Evolutionary conservation across 1,139 yeast species (phyloP).

Genomic region (Yamadazyma oceani): DNA sequence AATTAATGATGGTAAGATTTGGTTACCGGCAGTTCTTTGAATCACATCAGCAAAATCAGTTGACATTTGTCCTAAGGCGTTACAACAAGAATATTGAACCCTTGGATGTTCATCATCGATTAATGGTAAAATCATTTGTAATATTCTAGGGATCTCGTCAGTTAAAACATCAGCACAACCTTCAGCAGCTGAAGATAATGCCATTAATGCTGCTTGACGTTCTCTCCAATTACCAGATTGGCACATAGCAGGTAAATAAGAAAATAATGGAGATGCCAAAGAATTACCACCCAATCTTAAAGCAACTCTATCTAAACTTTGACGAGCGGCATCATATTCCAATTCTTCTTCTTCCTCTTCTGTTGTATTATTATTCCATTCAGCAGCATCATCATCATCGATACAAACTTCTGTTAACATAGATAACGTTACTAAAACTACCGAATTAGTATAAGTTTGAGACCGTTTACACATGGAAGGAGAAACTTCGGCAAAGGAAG

Average conservation of each 20-base stretch:
- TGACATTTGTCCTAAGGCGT: slow-evolving; percentile 96
- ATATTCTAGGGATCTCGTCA: slow-evolving; percentile 73
- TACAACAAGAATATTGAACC: slow-evolving; percentile 96
- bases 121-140: slow-evolving; percentile 82
- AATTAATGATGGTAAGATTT: slow-evolving; percentile 84
- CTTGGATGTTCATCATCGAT: slow-evolving; percentile 84
- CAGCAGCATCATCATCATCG: slow-evolving; percentile 85
- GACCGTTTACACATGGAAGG: slow-evolving; percentile 93
- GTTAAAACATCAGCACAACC: slow-evolving; percentile 92
- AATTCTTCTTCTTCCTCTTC: slow-evolving; percentile 81
- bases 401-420: slow-evolving; percentile 93
- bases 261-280: slow-evolving; percentile 83
- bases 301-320: slow-evolving; percentile 86
- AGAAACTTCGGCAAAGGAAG: slow-evolving; percentile 88
- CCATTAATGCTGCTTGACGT: slow-evolving; percentile 97
- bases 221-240: slow-evolving; percentile 83
- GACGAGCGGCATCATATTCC: slow-evolving; percentile 90
- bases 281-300: slow-evolving; percentile 80
- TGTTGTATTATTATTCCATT: slow-evolving; percentile 81
- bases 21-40: slow-evolving; percentile 76
- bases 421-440: slow-evolving; percentile 72
- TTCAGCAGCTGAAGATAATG: slow-evolving; percentile 93
- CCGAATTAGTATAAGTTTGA: slow-evolving; percentile 64
- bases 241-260: slow-evolving; percentile 81
- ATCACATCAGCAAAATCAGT: slow-evolving; percentile 92